phyloP scores from a whole-genome alignment of 768 basidiomycete genomes.

The Suillus plorans region DNA sequence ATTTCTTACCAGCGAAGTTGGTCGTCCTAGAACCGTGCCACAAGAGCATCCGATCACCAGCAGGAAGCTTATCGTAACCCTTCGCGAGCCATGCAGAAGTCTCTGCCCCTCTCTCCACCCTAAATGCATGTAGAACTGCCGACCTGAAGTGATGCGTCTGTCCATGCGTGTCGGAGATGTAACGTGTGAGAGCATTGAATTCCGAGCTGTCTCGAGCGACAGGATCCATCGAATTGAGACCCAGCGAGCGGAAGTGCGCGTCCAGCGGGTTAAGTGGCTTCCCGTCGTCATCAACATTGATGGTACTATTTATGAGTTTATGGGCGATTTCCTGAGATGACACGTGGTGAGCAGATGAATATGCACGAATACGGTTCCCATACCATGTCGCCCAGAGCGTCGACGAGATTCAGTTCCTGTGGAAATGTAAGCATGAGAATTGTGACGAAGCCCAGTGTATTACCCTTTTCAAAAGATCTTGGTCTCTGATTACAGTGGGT shows the following conservation, averaged over 20 bases:
- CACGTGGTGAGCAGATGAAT: not conserved
- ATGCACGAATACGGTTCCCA: not conserved
- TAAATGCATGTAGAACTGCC: conserved; percentile 47
- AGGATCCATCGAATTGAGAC: conserved; percentile 52
- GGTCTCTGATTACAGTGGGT: conserved; percentile 43
- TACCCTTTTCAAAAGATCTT: conserved; percentile 42
- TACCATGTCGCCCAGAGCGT: conserved; percentile 66
- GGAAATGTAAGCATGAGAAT: not conserved
- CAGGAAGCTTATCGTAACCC: conserved; percentile 41
- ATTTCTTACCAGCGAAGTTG: conserved; percentile 53
- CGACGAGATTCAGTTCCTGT: conserved; percentile 62
- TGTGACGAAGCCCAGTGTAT: not conserved
- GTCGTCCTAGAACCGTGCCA: conserved; percentile 67
- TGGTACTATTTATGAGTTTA: conserved; percentile 47
- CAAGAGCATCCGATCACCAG: conserved; percentile 54
- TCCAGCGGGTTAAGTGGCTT: conserved; percentile 56
- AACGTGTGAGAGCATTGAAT: conserved; percentile 46
- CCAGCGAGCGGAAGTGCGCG: conserved; percentile 51
- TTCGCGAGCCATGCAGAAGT: conserved; percentile 42
- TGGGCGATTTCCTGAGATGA: conserved; percentile 52
- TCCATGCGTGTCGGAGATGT: conserved; percentile 57
- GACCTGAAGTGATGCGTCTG: conserved; percentile 49
- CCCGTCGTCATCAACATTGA: conserved; percentile 40
- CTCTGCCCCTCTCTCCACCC: conserved; percentile 48
- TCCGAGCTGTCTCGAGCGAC: conserved; percentile 41